phyloP scores from a whole-genome alignment of 345 rosid genomes.

The Acer campestre region DNA sequence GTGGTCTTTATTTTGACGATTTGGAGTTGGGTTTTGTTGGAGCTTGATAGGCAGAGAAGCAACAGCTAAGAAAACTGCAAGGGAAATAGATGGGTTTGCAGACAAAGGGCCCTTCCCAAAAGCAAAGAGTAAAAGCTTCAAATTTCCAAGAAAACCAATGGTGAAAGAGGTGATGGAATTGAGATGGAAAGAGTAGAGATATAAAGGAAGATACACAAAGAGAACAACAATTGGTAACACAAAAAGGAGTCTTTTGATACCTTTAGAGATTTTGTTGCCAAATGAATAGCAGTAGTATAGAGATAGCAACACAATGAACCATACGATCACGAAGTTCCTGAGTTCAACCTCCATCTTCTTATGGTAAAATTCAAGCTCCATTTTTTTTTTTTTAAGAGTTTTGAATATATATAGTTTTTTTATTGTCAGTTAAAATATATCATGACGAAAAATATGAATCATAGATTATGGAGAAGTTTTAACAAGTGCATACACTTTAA shows the following conservation, averaged over 20 bases:
- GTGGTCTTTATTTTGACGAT: not conserved
- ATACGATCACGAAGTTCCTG: slow-evolving; percentile 31
- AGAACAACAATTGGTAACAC: slow-evolving; percentile 34
- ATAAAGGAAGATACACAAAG: slow-evolving; percentile 45
- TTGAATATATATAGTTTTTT: no score
- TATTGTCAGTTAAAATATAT: no score
- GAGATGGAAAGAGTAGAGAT: slow-evolving; percentile 29
- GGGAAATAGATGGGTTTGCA: slow-evolving; percentile 14
- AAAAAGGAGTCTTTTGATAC: slow-evolving; percentile 35
- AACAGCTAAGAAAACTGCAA: not conserved
- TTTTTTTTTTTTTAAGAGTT: no score
- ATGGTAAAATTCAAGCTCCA: not conserved
- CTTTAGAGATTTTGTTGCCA: slow-evolving; percentile 31
- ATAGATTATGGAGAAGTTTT: no score
- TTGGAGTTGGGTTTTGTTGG: not conserved
- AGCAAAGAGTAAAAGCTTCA: slow-evolving; percentile 59
- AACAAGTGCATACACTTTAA: no score
- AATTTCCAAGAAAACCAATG: slow-evolving; percentile 57
- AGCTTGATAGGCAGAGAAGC: not conserved
- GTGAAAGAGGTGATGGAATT: slow-evolving; percentile 40
- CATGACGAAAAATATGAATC: no score
- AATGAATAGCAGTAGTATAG: slow-evolving; percentile 34
- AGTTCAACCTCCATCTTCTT: slow-evolving; percentile 21
- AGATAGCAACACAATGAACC: slow-evolving; percentile 38
- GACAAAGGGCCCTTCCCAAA: slow-evolving; percentile 45